Conservation (phyloP, 164 flowering plant species). For the Chloranthus sessilifolius region DNA sequence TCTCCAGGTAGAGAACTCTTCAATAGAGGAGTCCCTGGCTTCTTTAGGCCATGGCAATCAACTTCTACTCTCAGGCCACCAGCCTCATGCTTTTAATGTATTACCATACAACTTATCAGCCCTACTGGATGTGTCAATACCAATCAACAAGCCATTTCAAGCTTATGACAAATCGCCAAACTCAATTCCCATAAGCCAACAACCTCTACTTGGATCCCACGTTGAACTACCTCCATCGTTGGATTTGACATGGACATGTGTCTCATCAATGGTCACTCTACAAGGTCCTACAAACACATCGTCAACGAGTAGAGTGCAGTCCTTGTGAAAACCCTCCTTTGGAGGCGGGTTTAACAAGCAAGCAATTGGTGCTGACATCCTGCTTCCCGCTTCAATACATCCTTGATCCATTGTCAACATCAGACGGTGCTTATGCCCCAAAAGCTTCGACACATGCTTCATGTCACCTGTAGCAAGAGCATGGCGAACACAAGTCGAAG, state of each 20-base stretch:
- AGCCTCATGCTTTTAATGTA: too few relatives aligned
- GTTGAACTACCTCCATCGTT: constrained; percentile 22
- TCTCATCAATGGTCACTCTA: constrained; percentile 48
- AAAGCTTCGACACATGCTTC: constrained; percentile 78
- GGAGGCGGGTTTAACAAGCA: constrained; percentile 74
- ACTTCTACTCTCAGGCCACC: too few relatives aligned
- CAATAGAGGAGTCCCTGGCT: too few relatives aligned
- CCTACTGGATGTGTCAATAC: too few relatives aligned
- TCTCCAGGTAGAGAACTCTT: too few relatives aligned
- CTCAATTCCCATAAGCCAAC: constrained; percentile 49
- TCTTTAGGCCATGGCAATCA: too few relatives aligned
- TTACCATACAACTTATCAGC: too few relatives aligned
- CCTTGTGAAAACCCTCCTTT: constrained; percentile 62
- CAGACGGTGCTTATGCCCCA: constrained; percentile 82
- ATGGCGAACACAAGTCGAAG: constrained; percentile 88
- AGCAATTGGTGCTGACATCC: constrained; percentile 48
- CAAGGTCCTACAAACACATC: constrained; percentile 39
- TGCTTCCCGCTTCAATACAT: constrained; percentile 14
- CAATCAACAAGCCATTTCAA: not conserved
- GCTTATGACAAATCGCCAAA: constrained; percentile 30
- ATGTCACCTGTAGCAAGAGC: constrained; percentile 79
- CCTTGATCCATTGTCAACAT: constrained; percentile 29
- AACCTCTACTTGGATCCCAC: constrained; percentile 19
- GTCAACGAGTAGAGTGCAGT: constrained; percentile 42
- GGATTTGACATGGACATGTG: constrained; percentile 48